Evolutionary conservation across 805 yeast species (phyloP).

Genomic region (Hanseniaspora jakobsenii): DNA sequence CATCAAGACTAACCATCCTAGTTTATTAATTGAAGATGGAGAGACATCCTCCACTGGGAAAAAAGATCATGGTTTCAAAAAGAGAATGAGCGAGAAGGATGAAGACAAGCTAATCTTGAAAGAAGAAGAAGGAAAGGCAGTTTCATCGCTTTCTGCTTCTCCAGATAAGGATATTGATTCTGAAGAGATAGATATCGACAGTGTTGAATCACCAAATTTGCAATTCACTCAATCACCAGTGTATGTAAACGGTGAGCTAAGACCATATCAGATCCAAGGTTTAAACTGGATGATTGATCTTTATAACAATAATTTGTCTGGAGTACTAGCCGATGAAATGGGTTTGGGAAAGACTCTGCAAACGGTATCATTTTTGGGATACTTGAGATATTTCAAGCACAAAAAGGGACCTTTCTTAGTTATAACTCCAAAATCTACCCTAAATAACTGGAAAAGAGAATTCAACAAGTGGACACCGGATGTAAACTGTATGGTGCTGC

Average conservation of each 20-base stretch:
- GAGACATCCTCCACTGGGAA: slow-evolving; percentile 22
- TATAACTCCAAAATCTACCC: slow-evolving; percentile 67
- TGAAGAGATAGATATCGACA: slow-evolving; percentile 19
- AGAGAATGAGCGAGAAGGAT: slow-evolving; percentile 55
- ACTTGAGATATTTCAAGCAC: slow-evolving; percentile 48
- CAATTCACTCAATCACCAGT: slow-evolving; percentile 72
- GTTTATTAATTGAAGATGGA: slow-evolving; percentile 21
- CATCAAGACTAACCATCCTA: slow-evolving; percentile 8
- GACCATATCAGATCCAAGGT: slow-evolving; percentile 73
- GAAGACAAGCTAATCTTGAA: slow-evolving; percentile 66
- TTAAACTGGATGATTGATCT: slow-evolving; percentile 64
- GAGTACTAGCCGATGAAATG: slow-evolving; percentile 79
- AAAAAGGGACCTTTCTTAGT: slow-evolving; percentile 63
- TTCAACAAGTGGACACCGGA: slow-evolving; percentile 73
- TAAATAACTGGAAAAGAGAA: slow-evolving; percentile 72
- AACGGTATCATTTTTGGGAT: slow-evolving; percentile 66
- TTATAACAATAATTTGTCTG: slow-evolving; percentile 56
- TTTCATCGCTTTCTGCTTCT: no score
- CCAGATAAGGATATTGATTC: no score
- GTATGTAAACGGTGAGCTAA: slow-evolving; percentile 49
- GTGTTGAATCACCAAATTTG: slow-evolving; percentile 18
- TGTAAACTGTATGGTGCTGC: slow-evolving; percentile 53
- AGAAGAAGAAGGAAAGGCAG: no score
- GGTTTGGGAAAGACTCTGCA: slow-evolving; percentile 74
- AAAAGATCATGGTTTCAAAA: slow-evolving; percentile 16